Base-by-base conservation (phyloP, 1,284 basidiomycete species). In the Puccinia triticina region DNA sequence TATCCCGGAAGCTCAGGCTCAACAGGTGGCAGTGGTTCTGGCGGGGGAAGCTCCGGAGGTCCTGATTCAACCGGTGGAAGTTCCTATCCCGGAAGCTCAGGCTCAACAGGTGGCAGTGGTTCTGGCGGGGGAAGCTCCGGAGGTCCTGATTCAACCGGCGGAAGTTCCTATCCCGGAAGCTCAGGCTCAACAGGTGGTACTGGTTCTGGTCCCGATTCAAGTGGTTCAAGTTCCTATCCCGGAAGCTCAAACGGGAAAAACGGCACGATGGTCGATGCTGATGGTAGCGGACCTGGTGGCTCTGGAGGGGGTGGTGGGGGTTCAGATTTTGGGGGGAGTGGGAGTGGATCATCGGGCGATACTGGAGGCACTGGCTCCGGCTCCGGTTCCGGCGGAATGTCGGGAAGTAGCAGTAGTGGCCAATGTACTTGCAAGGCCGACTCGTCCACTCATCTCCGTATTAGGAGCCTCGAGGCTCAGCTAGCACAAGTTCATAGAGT, bases 381-480 rank as follows among this genome's bases (percentile, higher is more conserved):
- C 26, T 2, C 16, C 37, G 59, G 55, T 18, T 64, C 74, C 2
- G 37, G 32, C 26, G 32, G 48, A 7, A 26, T 48, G 26, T 40
- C 55, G 16, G 74, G 32, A 40, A 23, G 55, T 3, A 14, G 66
- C 16, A 23, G 40, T 23, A 23, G 43, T 26, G 21, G 53, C 29
- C 18, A 10, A 59, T 40, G 29, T 26, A 3, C 43, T 29, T 77
- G 75, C 29, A 18, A 29, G 48, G 16, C 75, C n/a, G 75, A 77
- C 18, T 34, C 40, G 12, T 64, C 59, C 37, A 77, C 75, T 66
- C 75, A 77, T 77, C 64, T 77, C 5, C 59, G 75, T 48, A 77
- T 77, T 46, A 40, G 75, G 46, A 77, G 75, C 46, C 64, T 77
- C 5, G 75, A 77, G 50, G 75, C 75, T 10, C 75, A 77, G 64